phyloP scores from a whole-genome alignment of 176 grass and related monocot genomes.

The Oryza punctata region DNA sequence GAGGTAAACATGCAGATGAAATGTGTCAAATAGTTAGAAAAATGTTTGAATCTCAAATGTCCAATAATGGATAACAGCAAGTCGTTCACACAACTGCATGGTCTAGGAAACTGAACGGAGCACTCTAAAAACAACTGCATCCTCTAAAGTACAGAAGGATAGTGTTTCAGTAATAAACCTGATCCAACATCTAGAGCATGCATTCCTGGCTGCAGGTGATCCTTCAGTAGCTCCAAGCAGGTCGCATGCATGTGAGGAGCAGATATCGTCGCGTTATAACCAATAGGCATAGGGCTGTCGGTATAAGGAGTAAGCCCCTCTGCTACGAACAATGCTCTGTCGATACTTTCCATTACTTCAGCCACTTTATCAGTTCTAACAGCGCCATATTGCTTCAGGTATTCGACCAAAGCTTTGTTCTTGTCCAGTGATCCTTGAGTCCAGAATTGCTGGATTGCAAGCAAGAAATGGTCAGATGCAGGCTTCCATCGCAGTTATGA shows the following conservation, averaged over 20 bases:
- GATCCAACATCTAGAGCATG: slow-evolving; percentile 83
- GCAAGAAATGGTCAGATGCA: slow-evolving; percentile 7
- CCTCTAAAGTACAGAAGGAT: background rate
- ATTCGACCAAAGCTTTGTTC: slow-evolving; percentile 69
- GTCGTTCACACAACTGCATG: background rate
- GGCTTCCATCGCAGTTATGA: no score
- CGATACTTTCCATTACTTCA: slow-evolving; percentile 72
- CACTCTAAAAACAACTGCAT: background rate
- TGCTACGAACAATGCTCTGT: slow-evolving; percentile 68
- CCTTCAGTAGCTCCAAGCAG: slow-evolving; percentile 79
- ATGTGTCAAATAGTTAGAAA: slow-evolving; percentile 1
- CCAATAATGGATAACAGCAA: background rate
- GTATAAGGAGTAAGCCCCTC: slow-evolving; percentile 55
- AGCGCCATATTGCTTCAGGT: slow-evolving; percentile 57
- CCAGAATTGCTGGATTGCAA: slow-evolving; percentile 69
- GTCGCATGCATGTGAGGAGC: slow-evolving; percentile 85
- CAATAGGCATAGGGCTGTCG: slow-evolving; percentile 82
- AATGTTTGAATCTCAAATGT: background rate
- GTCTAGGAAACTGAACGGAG: no score
- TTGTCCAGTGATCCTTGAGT: slow-evolving; percentile 58
- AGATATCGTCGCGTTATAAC: slow-evolving; percentile 84
- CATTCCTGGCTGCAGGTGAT: slow-evolving; percentile 77
- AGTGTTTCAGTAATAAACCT: slow-evolving; percentile 36
- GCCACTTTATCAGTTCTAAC: slow-evolving; percentile 59
- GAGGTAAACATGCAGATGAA: background rate